Evolutionary conservation across 2,329 filamentous ascomycete genomes (phyloP).

Genomic region (Clonostachys chloroleuca): DNA sequence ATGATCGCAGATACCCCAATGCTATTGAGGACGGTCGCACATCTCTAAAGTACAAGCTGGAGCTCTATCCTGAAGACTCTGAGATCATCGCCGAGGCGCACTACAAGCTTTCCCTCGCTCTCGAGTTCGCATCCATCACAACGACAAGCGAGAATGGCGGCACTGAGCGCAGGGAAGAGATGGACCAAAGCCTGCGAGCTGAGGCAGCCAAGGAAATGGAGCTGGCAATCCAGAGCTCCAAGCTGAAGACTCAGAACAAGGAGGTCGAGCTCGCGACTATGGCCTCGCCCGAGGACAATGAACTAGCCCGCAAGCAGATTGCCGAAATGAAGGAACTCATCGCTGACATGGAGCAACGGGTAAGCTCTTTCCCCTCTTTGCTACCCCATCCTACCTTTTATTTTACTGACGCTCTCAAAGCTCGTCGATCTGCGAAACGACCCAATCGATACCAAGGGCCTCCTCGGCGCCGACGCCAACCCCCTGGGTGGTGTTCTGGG

Average conservation of each 20-base stretch:
- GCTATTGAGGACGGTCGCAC: conserved; percentile 82
- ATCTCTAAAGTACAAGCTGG: conserved; percentile 72
- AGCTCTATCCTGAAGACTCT: conserved; percentile 75
- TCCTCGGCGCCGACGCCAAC: conserved; percentile 33
- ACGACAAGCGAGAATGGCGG: conserved; percentile 44
- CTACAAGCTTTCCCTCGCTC: conserved; percentile 90
- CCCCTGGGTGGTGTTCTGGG: conserved; percentile 57
- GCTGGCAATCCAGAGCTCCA: conserved; percentile 68
- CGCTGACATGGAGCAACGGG: conserved; percentile 71
- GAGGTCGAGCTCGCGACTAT: conserved; percentile 61
- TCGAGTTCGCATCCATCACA: conserved; percentile 87
- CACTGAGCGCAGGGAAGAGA: conserved; percentile 38
- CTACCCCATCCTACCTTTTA: neutral
- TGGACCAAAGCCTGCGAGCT: conserved; percentile 67
- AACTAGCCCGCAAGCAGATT: conserved; percentile 57
- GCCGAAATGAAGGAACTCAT: conserved; percentile 74
- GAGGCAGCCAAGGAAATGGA: conserved; percentile 70
- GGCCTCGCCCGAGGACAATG: conserved; percentile 63
- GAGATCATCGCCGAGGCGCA: conserved; percentile 90
- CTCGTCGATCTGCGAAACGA: conserved; percentile 64
- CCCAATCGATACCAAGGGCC: conserved; percentile 38
- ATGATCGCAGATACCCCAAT: conserved; percentile 60
- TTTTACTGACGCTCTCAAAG: conserved; percentile 23
- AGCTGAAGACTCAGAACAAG: conserved; percentile 65
- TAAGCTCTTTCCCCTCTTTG: conserved; percentile 28